These are phyloP conservation scores for Chondrus crispus DNA, from an alignment of 23 red algal species.

Conservation along the genomic window DNA sequence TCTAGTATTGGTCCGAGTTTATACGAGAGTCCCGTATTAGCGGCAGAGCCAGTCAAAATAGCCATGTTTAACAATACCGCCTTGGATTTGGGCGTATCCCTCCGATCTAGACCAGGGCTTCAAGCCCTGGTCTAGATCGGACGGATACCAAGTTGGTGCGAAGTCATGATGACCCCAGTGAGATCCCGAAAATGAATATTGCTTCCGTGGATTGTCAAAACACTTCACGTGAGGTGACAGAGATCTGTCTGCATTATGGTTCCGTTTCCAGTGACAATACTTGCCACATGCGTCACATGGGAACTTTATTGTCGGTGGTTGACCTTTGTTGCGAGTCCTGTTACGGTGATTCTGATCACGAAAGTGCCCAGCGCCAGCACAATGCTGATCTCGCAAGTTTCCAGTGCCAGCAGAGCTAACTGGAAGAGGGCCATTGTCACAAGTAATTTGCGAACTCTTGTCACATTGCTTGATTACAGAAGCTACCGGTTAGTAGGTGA, in stretches of 20 bases:
- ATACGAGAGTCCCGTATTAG: no score
- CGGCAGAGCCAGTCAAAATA: neutral
- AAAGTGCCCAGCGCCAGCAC: neutral
- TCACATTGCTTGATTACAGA: constrained; percentile 23
- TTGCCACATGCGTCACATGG: neutral
- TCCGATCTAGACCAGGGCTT: neutral
- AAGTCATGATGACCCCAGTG: neutral
- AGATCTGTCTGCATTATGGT: neutral
- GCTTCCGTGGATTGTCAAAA: neutral
- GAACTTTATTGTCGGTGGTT: neutral
- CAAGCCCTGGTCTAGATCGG: no score
- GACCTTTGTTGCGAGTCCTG: neutral
- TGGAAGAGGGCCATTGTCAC: neutral
- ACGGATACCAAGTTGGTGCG: no score
- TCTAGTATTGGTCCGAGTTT: neutral
- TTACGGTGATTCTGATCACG: neutral
- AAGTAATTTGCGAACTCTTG: neutral
- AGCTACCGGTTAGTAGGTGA: neutral
- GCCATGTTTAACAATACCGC: neutral
- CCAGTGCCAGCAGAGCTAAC: neutral
- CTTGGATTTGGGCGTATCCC: neutral
- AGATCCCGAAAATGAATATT: neutral
- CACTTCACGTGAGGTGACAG: neutral
- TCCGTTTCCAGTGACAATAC: constrained; percentile 9
- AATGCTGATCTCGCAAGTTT: neutral